phyloP scores from a whole-genome alignment of 805 yeast genomes.

The Nakazawaea ishiwadae region DNA sequence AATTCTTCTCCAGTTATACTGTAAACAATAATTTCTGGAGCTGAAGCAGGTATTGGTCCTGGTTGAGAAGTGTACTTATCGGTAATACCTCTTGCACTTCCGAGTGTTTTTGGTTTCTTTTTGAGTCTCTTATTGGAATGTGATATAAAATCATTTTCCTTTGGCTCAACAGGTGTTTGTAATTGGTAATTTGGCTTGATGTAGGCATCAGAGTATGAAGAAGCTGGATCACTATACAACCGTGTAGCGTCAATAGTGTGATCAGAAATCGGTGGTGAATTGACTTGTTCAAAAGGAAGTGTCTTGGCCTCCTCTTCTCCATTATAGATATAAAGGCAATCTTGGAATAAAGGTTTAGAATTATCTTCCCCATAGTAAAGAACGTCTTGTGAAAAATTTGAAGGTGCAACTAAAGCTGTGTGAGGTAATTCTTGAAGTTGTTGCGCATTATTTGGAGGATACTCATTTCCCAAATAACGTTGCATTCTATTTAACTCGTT shows the following conservation, averaged over 20 bases:
- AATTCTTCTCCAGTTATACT: slow-evolving; percentile 24
- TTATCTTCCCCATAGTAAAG: neutral
- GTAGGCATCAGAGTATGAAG: neutral
- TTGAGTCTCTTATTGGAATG: neutral
- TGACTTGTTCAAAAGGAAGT: neutral
- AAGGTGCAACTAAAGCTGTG: neutral
- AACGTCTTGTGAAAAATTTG: neutral
- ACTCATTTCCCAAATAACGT: neutral
- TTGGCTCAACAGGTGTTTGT: no score
- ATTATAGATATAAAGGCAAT: neutral
- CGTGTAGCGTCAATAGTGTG: neutral
- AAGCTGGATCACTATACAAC: neutral
- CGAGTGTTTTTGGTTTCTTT: neutral
- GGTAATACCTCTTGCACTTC: neutral
- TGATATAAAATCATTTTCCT: no score
- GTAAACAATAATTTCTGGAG: slow-evolving; percentile 17
- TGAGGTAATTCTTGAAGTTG: neutral
- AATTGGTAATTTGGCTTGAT: no score
- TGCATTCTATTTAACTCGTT: neutral
- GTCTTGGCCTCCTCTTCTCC: neutral
- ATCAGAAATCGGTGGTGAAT: neutral
- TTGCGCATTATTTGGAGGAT: neutral
- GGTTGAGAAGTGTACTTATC: slow-evolving; percentile 21
- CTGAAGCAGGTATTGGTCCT: slow-evolving; percentile 26
- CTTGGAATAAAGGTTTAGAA: neutral